A percentile compares a stretch with the other conserved stretches of the same genome.
These are phyloP conservation scores for Tricholoma bakamatsutake DNA, from an alignment of 768 basidiomycete species.

Conservation along the genomic window DNA sequence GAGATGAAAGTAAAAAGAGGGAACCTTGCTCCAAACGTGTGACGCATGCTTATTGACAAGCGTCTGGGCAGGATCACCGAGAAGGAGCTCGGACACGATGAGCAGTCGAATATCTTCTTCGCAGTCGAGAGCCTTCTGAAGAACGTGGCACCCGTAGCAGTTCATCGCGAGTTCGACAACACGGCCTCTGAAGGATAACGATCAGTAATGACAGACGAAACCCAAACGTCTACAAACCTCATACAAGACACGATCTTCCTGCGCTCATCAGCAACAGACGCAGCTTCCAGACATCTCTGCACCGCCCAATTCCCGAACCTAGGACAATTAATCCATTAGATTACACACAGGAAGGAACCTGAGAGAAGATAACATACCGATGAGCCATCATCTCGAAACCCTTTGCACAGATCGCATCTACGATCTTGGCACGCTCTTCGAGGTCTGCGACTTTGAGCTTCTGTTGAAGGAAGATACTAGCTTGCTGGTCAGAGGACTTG, in stretches of 20 bases:
- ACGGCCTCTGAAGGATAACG: conserved; percentile 46
- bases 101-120: conserved; percentile 81
- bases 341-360: background rate
- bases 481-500: conserved; percentile 87
- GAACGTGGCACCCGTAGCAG: conserved; percentile 85
- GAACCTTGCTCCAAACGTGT: conserved; percentile 88
- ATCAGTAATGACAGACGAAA: conserved; percentile 2
- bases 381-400: conserved; percentile 95
- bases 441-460: conserved; percentile 74
- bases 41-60: conserved; percentile 88
- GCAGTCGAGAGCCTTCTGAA: conserved; percentile 87
- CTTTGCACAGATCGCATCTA: conserved; percentile 78
- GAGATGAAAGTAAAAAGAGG: background rate
- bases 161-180: conserved; percentile 86
- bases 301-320: conserved; percentile 95
- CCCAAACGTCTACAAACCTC: conserved; percentile 43
- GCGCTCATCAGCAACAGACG: conserved; percentile 66
- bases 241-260: conserved; percentile 83
- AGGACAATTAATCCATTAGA: background rate
- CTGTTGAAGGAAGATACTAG: conserved; percentile 85
- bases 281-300: conserved; percentile 80
- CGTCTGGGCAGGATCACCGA: conserved; percentile 81
- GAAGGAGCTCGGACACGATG: conserved; percentile 79
- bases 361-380: conserved; percentile 37
- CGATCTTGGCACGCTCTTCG: conserved; percentile 74